Conservation (phyloP, 768 basidiomycete species). For the Mycena alexandri region DNA sequence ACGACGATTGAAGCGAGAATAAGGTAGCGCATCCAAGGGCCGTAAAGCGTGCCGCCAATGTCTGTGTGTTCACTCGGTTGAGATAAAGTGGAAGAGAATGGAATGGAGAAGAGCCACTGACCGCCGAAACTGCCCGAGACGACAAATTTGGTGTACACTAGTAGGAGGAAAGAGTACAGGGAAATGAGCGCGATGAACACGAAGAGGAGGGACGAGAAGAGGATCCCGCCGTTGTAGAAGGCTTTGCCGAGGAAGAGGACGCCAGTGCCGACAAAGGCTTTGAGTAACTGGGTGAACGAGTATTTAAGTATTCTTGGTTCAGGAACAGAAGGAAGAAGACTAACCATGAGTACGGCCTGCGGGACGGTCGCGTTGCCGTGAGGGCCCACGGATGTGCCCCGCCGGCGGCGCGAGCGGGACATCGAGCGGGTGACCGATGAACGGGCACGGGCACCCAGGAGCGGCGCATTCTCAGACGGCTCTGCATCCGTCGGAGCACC, state of each 20-base stretch:
- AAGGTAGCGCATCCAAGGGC: conserved; percentile 90
- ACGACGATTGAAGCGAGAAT: conserved; percentile 90
- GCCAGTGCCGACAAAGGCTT: conserved; percentile 96
- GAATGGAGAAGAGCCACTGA: conserved; percentile 46
- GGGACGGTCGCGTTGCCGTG: conserved; percentile 91
- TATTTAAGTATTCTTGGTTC: conserved; percentile 4
- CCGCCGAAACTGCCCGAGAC: conserved; percentile 96
- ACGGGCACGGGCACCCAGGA: conserved; percentile 55
- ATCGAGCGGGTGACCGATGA: conserved; percentile 44
- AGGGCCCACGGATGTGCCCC: conserved; percentile 70
- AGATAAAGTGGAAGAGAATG: neutral
- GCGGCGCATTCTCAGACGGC: conserved; percentile 65
- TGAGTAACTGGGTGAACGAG: conserved; percentile 71
- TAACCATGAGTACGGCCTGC: conserved; percentile 93
- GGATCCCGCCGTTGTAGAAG: conserved; percentile 96
- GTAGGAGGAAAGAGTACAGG: conserved; percentile 90
- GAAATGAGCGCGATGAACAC: conserved; percentile 87
- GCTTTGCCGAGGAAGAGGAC: conserved; percentile 96
- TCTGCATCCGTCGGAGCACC: conserved; percentile 33
- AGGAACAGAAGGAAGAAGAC: conserved; percentile 37
- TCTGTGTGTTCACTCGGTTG: conserved; percentile 59
- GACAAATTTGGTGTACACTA: conserved; percentile 88
- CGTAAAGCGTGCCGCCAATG: conserved; percentile 93
- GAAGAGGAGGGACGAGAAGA: conserved; percentile 88
- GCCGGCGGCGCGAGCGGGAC: conserved; percentile 67